Conservation (phyloP, 345 rosid genomes). For the Linum lewisii region DNA sequence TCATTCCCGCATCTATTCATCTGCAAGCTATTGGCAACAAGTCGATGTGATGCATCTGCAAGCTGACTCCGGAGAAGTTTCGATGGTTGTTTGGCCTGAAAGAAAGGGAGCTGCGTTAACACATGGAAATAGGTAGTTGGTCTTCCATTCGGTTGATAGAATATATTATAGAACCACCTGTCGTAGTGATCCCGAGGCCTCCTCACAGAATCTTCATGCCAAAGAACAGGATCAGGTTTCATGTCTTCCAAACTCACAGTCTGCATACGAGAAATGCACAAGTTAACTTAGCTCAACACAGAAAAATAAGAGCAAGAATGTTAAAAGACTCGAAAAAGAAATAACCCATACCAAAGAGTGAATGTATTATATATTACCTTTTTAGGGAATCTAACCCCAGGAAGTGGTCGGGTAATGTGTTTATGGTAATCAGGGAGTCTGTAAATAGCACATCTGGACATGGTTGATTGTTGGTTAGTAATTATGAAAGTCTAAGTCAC, state of each 20-base stretch:
- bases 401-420: slow-evolving; percentile 48
- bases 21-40: slow-evolving; percentile 55
- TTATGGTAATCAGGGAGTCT: slow-evolving; percentile 66
- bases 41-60: slow-evolving; percentile 63
- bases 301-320: no score
- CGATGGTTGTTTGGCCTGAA: slow-evolving; percentile 40
- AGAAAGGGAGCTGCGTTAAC: background rate
- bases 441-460: slow-evolving; percentile 68
- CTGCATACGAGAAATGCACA: slow-evolving; percentile 24
- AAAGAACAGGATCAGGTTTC: slow-evolving; percentile 48
- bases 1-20: slow-evolving; percentile 23
- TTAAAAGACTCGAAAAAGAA: slow-evolving; percentile 1
- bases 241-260: slow-evolving; percentile 44
- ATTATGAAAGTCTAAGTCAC: background rate
- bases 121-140: background rate
- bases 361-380: slow-evolving; percentile 36
- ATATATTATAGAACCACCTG: slow-evolving; percentile 20
- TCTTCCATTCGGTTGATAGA: background rate
- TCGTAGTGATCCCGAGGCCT: slow-evolving; percentile 18
- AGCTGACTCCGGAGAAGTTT: slow-evolving; percentile 25
- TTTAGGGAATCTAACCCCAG: slow-evolving; percentile 57
- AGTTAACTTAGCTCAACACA: background rate
- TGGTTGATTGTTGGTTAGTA: background rate
- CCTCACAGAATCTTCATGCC: slow-evolving; percentile 76
- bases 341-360: background rate